phyloP scores from a whole-genome alignment of 2,329 filamentous ascomycete species.

The Penicillium brevicompactum region DNA sequence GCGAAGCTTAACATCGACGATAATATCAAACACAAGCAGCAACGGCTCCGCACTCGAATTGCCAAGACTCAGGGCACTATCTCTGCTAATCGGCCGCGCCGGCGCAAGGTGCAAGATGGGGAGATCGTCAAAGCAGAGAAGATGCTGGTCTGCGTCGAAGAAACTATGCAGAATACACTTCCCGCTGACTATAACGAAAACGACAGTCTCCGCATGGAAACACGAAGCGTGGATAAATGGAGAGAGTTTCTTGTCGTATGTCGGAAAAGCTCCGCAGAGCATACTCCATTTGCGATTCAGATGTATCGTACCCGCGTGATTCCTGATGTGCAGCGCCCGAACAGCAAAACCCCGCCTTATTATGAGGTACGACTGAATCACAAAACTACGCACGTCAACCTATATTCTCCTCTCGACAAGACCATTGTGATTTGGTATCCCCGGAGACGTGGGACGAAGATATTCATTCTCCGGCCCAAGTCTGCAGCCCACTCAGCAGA shows the following conservation, averaged over 20 bases:
- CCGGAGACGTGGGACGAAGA: conserved; percentile 55
- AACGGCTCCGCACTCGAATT: conserved; percentile 41
- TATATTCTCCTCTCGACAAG: conserved; percentile 69
- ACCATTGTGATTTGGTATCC: conserved; percentile 65
- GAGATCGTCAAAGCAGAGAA: conserved; percentile 68
- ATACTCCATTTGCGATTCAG: conserved; percentile 59
- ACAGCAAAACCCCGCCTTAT: conserved; percentile 57
- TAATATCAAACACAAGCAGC: conserved; percentile 44
- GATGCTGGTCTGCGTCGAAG: conserved; percentile 67
- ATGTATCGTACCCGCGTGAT: conserved; percentile 67
- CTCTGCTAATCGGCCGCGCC: conserved; percentile 35
- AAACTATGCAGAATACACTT: conserved; percentile 52
- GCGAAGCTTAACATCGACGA: conserved; percentile 50
- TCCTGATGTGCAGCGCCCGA: conserved; percentile 58
- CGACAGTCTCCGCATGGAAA: conserved; percentile 60
- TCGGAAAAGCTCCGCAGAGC: conserved; percentile 57
- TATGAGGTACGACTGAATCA: conserved; percentile 60
- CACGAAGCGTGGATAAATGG: conserved; percentile 64
- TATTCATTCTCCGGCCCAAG: conserved; percentile 64
- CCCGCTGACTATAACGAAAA: conserved; percentile 67
- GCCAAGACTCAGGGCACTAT: conserved; percentile 40
- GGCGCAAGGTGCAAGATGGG: conserved; percentile 53
- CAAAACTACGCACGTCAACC: conserved; percentile 59
- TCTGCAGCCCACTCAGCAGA: conserved; percentile 65
- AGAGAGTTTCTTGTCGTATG: conserved; percentile 65